phyloP scores from a whole-genome alignment of 805 yeast species.

The Yarrowia deformans region DNA sequence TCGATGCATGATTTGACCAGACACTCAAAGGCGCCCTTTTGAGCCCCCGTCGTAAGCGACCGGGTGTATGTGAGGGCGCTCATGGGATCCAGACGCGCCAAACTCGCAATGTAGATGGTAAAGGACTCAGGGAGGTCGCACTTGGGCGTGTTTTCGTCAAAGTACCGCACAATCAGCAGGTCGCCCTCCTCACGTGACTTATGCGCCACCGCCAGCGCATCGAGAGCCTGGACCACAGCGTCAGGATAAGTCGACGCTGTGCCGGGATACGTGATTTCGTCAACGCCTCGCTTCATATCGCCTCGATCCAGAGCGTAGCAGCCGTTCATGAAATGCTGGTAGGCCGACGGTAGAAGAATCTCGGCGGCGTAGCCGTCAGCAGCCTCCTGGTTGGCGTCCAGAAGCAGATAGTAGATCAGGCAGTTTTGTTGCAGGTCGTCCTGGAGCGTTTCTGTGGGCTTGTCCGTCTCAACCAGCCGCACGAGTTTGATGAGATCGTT shows the following conservation, averaged over 20 bases:
- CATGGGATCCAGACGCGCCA: slow-evolving; percentile 30
- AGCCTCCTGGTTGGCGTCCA: slow-evolving; percentile 8
- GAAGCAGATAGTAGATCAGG: slow-evolving; percentile 12
- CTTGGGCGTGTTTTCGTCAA: neutral
- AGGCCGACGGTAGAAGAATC: neutral
- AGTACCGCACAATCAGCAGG: slow-evolving; percentile 6
- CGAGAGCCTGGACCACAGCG: slow-evolving; percentile 1
- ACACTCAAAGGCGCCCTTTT: slow-evolving; percentile 11
- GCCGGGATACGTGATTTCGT: slow-evolving; percentile 12
- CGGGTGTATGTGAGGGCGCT: slow-evolving; percentile 13
- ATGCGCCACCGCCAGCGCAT: neutral
- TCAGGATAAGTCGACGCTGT: slow-evolving; percentile 27
- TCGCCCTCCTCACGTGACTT: neutral
- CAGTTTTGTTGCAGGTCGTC: slow-evolving; percentile 26
- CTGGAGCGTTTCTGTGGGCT: slow-evolving; percentile 2
- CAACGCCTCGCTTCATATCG: neutral
- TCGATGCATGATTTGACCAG: slow-evolving; percentile 12
- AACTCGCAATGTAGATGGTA: slow-evolving; percentile 1
- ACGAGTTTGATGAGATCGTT: slow-evolving; percentile 2
- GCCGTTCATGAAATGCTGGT: slow-evolving; percentile 28
- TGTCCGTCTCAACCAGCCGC: neutral
- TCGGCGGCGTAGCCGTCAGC: slow-evolving; percentile 13
- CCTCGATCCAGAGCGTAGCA: slow-evolving; percentile 31
- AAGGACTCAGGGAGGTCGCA: neutral
- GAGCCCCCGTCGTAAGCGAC: neutral